phyloP scores from a whole-genome alignment of 139 green algal genomes.

The Deuterostichococcus epilithicus region DNA sequence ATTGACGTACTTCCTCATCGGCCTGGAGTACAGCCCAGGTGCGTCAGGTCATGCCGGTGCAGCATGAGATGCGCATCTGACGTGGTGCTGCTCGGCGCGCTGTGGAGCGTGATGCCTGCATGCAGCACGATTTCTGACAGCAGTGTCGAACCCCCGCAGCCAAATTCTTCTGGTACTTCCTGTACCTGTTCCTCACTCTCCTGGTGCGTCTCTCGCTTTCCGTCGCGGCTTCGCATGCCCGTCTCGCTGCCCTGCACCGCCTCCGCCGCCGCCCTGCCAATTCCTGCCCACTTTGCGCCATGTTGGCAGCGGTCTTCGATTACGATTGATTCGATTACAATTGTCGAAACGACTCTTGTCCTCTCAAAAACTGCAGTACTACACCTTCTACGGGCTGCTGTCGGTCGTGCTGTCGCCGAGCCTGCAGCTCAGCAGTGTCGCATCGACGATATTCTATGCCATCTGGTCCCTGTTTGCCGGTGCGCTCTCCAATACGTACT shows the following conservation, averaged over 20 bases:
- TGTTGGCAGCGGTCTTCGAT: no score
- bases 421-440: slow-evolving; percentile 15
- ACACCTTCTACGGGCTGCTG: slow-evolving; percentile 54
- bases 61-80: neutral
- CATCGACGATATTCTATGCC: slow-evolving; percentile 40
- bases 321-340: no score
- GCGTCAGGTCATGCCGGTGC: neutral
- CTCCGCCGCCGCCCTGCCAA: no score
- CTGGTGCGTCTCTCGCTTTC: neutral
- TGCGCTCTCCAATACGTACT: slow-evolving; percentile 37
- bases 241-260: no score
- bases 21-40: no score
- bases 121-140: neutral
- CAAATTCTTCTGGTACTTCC: slow-evolving; percentile 60
- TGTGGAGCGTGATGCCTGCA: neutral
- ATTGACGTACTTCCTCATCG: neutral
- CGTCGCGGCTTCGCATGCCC: no score
- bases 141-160: slow-evolving; percentile 8
- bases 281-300: no score
- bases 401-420: slow-evolving; percentile 20
- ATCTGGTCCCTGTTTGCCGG: slow-evolving; percentile 48
- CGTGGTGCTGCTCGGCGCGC: neutral
- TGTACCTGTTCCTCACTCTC: slow-evolving; percentile 59
- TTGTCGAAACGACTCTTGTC: no score
- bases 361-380: slow-evolving; percentile 17